Evolutionary conservation across 352 stramenopile species (phyloP).

Genomic region (Stramenopiles sp.): DNA sequence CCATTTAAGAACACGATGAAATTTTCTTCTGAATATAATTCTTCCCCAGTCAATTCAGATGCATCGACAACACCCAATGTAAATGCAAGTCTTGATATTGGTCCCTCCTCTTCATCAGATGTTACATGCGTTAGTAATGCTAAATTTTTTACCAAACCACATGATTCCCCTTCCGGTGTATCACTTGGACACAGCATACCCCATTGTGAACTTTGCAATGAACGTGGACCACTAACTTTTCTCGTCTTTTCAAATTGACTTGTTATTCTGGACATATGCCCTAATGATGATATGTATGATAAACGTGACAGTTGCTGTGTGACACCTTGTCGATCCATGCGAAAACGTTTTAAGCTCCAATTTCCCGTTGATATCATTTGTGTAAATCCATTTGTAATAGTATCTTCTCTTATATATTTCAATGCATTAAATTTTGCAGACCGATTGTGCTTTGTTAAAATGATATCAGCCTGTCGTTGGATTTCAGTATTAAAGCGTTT

Average conservation of each 20-base stretch:
- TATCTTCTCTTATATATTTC: constrained; percentile 87
- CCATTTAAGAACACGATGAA: constrained; percentile 98
- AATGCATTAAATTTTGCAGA: constrained; percentile 94
- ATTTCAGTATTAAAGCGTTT: constrained; percentile 96
- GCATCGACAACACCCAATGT: constrained; percentile 91
- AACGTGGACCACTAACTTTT: constrained; percentile 90
- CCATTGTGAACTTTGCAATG: constrained; percentile 94
- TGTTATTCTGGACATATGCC: constrained; percentile 98
- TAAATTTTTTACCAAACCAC: constrained; percentile 97
- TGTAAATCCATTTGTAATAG: constrained; percentile 75
- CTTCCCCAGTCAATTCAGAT: constrained; percentile 71
- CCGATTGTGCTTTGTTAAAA: constrained; percentile 86
- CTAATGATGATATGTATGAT: constrained; percentile 92
- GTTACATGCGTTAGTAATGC: constrained; percentile 92
- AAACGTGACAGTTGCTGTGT: constrained; percentile 89
- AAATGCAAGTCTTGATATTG: constrained; percentile 83
- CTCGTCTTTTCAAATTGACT: constrained; percentile 97
- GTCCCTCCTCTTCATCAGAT: constrained; percentile 57
- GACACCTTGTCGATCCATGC: constrained; percentile 92
- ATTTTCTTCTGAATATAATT: constrained; percentile 45
- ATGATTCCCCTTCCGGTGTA: constrained; percentile 58
- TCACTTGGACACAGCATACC: constrained; percentile 71
- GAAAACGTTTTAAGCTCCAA: constrained; percentile 98
- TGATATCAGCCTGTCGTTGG: constrained; percentile 82
- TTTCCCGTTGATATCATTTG: constrained; percentile 80